These are phyloP conservation scores for Aspergillus costaricaensis DNA, from an alignment of 2,329 filamentous ascomycete species.

Conservation along the genomic window DNA sequence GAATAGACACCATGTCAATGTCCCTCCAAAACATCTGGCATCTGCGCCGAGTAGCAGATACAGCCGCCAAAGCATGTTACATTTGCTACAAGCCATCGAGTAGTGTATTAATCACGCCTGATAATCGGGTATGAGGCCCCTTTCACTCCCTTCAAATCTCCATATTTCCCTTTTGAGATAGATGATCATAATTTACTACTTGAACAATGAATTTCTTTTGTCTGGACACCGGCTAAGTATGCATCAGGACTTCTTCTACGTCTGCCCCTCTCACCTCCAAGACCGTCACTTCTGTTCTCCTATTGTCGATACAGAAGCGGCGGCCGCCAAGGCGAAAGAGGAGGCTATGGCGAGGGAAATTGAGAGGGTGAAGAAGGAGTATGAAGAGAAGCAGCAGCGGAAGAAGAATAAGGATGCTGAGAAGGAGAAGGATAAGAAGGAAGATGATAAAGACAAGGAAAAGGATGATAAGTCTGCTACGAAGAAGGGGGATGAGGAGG, in stretches of 20 bases:
- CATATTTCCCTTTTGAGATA: neutral
- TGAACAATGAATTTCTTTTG: no score
- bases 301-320: conserved; percentile 47
- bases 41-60: conserved; percentile 82
- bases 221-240: conserved; percentile 4
- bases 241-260: conserved; percentile 81
- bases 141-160: neutral
- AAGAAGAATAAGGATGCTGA: conserved; percentile 64
- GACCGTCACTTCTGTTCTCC: conserved; percentile 77
- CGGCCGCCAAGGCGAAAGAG: conserved; percentile 45
- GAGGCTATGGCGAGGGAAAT: conserved; percentile 49
- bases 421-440: conserved; percentile 50
- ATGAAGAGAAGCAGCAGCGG: conserved; percentile 74
- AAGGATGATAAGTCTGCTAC: conserved; percentile 39
- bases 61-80: conserved; percentile 80
- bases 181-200: no score
- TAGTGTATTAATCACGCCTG: conserved; percentile 84
- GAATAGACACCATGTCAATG: conserved; percentile 19
- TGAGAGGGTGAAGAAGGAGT: conserved; percentile 54
- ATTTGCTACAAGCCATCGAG: conserved; percentile 88
- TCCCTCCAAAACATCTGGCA: conserved; percentile 75
- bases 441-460: conserved; percentile 45
- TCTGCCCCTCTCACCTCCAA: conserved; percentile 79
- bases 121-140: conserved; percentile 69
- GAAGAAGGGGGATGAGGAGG: conserved; percentile 38